Conservation (phyloP, 352 stramenopile genomes). For the Phytophthora ohioensis region DNA sequence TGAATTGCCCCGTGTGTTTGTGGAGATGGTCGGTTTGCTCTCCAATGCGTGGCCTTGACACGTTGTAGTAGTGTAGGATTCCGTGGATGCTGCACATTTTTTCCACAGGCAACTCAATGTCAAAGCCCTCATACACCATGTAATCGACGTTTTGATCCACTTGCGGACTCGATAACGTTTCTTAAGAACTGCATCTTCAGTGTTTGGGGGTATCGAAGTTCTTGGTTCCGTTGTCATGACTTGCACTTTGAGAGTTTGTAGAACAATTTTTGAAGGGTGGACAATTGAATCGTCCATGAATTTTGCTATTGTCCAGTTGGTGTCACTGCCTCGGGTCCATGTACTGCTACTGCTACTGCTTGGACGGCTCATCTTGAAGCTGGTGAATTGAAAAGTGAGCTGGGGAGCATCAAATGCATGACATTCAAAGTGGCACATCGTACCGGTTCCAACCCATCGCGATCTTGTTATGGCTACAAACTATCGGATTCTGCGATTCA, state of each 20-base stretch:
- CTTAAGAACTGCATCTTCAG: background rate
- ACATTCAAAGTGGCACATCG: conserved; percentile 20
- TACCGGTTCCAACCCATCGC: conserved; percentile 13
- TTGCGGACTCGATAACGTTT: conserved; percentile 3
- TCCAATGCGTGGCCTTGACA: background rate
- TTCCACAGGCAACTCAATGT: conserved; percentile 15
- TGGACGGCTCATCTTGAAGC: background rate
- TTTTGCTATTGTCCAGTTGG: conserved; percentile 1
- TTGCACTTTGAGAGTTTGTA: conserved; percentile 14
- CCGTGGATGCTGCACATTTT: conserved; percentile 3
- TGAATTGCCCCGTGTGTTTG: conserved; percentile 4
- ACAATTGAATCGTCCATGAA: background rate
- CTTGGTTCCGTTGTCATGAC: conserved; percentile 10
- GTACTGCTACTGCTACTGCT: conserved; percentile 4
- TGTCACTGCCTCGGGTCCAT: conserved; percentile 7
- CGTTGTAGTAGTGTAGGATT: background rate
- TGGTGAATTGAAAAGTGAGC: conserved; percentile 4
- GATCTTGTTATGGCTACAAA: too few species aligned
- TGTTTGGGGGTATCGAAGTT: background rate
- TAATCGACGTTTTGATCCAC: conserved; percentile 12
- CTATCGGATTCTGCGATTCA: too few species aligned
- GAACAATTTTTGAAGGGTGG: conserved; percentile 1
- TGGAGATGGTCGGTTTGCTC: conserved; percentile 13
- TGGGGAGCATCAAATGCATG: background rate
- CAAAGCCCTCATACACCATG: conserved; percentile 22